Base-by-base conservation (phyloP, 352 stramenopile species). In the Pythium vanterpoolii region DNA sequence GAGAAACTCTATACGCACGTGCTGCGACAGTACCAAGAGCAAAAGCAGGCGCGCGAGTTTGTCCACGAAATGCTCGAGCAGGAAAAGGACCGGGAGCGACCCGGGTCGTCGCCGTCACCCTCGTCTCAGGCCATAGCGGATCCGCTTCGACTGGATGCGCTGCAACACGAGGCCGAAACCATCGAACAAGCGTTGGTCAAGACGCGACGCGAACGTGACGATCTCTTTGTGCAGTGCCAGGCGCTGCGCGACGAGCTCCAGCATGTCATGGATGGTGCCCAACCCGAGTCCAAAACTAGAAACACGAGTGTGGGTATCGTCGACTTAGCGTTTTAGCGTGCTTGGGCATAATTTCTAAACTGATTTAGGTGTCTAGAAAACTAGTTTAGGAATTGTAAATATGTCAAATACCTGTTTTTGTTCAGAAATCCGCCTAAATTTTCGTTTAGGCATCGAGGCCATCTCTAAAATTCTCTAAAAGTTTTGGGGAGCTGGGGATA, bases 1-100 rank as follows among this genome's bases (percentile, higher is more conserved):
- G 82, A 92, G 65, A 89, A 90, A 58, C 56, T 87, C 21, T 87
- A 92, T 63, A 58, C 82, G 42, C 74, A 89, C 47, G 81, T 87
- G 45, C 51, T 92, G 44, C 72, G 76, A n/a, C 77, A 89, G 54
- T 68, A 84, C 55, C 68, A 88, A 54, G 75, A 87, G 55, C 78
- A 87, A 48, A 74, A 73, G 14, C 74, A 88, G 46, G 79, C 71
- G 16, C 76, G 80, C 46, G 78, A 86, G 44, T 87, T 86, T 45
- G 70, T 77, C 50, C 74, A 73, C 40, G 77, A 88, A 56, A 64
- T 85, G 54, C 58, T 88, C 18, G 62, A 61, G n/a, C 70, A 87
- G 33, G 74, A 85, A 40, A 69, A 78, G 43, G 76, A 83, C 5
- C 49, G 60, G 27, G 65, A 66, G 31, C 31, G 31, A 11, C 31